Evolutionary conservation across 2,329 filamentous ascomycete species (phyloP).

Genomic region (Phyllosticta capitalensis): DNA sequence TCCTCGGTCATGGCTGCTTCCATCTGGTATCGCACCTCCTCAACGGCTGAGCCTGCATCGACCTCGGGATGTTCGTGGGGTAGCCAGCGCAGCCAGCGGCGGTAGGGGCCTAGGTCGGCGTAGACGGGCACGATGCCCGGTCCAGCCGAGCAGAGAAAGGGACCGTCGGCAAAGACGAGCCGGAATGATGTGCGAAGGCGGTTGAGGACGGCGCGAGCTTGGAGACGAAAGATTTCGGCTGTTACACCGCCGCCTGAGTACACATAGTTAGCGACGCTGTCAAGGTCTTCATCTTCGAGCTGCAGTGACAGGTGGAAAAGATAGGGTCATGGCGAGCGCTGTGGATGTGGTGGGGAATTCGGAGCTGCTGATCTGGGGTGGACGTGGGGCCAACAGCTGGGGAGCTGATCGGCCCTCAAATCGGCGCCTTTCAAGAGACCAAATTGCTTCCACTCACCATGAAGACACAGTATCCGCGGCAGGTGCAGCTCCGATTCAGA

Average conservation of each 20-base stretch:
- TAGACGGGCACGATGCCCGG: constrained; percentile 57
- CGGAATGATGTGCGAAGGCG: constrained; percentile 52
- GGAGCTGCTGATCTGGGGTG: neutral
- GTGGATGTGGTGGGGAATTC: neutral
- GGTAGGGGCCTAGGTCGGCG: constrained; percentile 55
- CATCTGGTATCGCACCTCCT: constrained; percentile 39
- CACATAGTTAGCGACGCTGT: neutral
- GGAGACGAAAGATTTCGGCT: constrained; percentile 56
- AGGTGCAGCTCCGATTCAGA: constrained; percentile 28
- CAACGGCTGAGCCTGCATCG: constrained; percentile 39
- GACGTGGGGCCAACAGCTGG: neutral
- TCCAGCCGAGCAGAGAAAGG: constrained; percentile 53
- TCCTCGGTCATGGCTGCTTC: constrained; percentile 38
- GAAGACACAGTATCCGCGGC: constrained; percentile 69
- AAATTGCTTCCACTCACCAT: constrained; percentile 34
- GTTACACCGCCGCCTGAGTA: constrained; percentile 56
- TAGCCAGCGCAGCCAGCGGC: constrained; percentile 54
- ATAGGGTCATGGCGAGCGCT: neutral
- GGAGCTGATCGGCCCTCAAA: neutral
- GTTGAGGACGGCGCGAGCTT: constrained; percentile 50
- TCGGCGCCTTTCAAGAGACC: neutral
- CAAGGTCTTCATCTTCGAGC: neutral
- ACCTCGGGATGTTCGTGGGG: constrained; percentile 43
- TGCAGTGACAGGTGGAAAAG: neutral
- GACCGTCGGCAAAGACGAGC: constrained; percentile 62